Percentiles rank a stretch among this genome's conserved stretches.
phyloP scores from a whole-genome alignment of 164 flowering plant species.

The grape (Vitis vinifera) region ASM3070453v1 NC_081811.1:26371501-26372000 shows the following conservation, averaged over 20 bases:
- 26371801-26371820: constrained; percentile 35
- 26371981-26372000: constrained; percentile 63
- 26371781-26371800: constrained; percentile 54
- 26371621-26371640: constrained; percentile 73
- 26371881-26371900: constrained; percentile 66
- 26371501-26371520: constrained; percentile 4
- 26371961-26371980: constrained; percentile 55
- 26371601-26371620: constrained; percentile 73
- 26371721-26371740: constrained; percentile 57
- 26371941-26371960: constrained; percentile 45
- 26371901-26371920: constrained; percentile 15
- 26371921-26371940: constrained; percentile 2
- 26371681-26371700: neutral
- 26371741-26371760: constrained; percentile 37
- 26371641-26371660: constrained; percentile 67
- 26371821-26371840: constrained; percentile 13
- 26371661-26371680: constrained; percentile 53
- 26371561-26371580: constrained; percentile 51
- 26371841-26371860: constrained; percentile 19
- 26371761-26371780: constrained; percentile 11
- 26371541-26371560: constrained; percentile 15
- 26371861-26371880: constrained; percentile 48
- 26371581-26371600: constrained; percentile 22
- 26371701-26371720: constrained; percentile 8
- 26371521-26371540: constrained; percentile 6